Base-by-base conservation (phyloP, 805 yeast genomes). In the Candida fluviatilis region DNA sequence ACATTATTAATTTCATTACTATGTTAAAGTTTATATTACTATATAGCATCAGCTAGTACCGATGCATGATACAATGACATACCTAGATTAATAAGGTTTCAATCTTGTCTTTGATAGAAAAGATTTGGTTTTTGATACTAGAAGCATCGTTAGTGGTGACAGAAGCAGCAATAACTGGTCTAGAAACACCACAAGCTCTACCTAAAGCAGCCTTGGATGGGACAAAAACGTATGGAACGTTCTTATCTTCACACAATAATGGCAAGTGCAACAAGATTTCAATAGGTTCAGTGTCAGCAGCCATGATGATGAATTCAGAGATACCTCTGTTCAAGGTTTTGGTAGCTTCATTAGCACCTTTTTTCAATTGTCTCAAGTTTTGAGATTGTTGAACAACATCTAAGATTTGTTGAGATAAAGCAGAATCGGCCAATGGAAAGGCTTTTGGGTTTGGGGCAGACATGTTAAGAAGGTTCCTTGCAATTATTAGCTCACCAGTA, bases 301-400 rank as follows among this genome's bases (percentile, higher is more conserved):
- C 99, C 97, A 93, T 88, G 74, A 91, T 87, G 69, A 91, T 90
- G 78, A 91, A 91, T 75, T 91, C 99, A 58, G 97, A 86, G 61
- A 91, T 91, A 82, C 99, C 99, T 78, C 98, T 86, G 85, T 91
- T 91, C 73, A 91, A 80, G 57, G 97, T 91, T 80, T 91, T 91
- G 73, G 97, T 93, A 61, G 98, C 95, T 76, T 93, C 99, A 69
- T 93, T 93, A 55, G 99, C 99, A 72, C 99, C 99, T 72, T 93
- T 93, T 80, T 93, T 93, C 70, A 93, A 81, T 75, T 93, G 99
- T 78, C 98, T 89, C 66, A 93, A 80, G 74, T 85, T 89, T 59
- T 95, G 90, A 46, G 97, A 88, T 76, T 93, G 99, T 75, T 93
- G 99, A 57, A 87, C 93, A 64, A 93, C 90, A 60, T 93, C 98